Conservation (phyloP, 2,329 filamentous ascomycete genomes). For the Neonectria magnoliae region DNA sequence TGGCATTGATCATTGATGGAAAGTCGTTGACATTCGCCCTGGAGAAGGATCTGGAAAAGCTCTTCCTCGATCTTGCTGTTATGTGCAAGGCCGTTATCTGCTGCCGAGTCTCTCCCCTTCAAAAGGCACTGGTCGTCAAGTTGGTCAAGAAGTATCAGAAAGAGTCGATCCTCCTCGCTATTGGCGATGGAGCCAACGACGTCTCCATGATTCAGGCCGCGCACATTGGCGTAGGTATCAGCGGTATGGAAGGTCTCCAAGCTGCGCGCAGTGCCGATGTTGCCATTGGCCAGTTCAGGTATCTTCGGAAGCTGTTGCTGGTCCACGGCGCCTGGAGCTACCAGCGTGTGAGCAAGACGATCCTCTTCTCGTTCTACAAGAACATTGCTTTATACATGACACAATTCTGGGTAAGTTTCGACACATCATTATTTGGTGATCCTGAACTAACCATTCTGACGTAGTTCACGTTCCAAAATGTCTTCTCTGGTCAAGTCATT, state of each 20-base stretch:
- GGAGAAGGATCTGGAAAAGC: constrained; percentile 91
- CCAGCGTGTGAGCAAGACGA: constrained; percentile 95
- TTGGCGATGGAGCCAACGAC: constrained; percentile 97
- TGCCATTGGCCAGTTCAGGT: constrained; percentile 94
- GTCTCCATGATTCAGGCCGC: constrained; percentile 99
- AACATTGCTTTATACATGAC: constrained; percentile 99
- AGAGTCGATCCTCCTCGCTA: constrained; percentile 90
- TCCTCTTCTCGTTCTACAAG: constrained; percentile 99
- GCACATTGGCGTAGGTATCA: constrained; percentile 97
- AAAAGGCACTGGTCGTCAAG: constrained; percentile 98
- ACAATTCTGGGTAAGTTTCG: constrained; percentile 87
- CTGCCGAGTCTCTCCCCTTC: constrained; percentile 93
- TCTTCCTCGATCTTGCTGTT: constrained; percentile 91
- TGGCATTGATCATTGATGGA: constrained; percentile 95
- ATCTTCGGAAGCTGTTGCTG: constrained; percentile 89
- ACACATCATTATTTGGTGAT: too few species aligned
- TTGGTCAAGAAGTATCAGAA: constrained; percentile 92
- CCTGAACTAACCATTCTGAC: constrained; percentile 39
- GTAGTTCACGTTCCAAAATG: constrained; percentile 96
- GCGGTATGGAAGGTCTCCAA: constrained; percentile 95
- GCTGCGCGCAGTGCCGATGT: constrained; percentile 96
- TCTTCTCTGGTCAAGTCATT: constrained; percentile 96
- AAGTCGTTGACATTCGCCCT: constrained; percentile 94
- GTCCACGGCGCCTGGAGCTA: constrained; percentile 99
- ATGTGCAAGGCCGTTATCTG: constrained; percentile 99